Percentiles rank a stretch among this genome's conserved stretches.
phyloP scores from a whole-genome alignment of 345 rosid genomes.

The Erucastrum elatum region DNA sequence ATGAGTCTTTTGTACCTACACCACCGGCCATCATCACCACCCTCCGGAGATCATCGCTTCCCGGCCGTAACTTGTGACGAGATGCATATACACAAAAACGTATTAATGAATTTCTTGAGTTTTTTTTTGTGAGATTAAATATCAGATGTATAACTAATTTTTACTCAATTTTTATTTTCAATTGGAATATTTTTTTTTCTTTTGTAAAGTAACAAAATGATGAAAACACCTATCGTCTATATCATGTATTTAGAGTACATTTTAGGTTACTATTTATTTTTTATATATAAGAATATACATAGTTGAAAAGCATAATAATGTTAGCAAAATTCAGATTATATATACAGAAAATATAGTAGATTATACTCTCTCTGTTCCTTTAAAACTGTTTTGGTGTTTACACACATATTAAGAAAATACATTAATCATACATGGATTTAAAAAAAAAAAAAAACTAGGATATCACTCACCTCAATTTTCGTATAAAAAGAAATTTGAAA shows the following conservation, averaged over 20 bases:
- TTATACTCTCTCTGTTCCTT: not conserved
- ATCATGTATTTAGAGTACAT: not conserved
- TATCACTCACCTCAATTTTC: too few relatives aligned
- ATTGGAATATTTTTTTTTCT: not conserved
- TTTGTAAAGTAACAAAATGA: not conserved
- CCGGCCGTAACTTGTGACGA: constrained; percentile 23
- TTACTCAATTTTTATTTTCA: not conserved
- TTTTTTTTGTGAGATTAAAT: constrained; percentile 1
- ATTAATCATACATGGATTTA: too few relatives aligned
- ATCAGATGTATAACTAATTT: constrained; percentile 7
- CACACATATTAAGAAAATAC: too few relatives aligned
- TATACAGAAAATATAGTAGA: not conserved
- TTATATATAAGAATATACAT: too few relatives aligned
- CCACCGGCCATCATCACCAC: constrained; percentile 73
- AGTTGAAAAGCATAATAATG: not conserved
- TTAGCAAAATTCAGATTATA: not conserved
- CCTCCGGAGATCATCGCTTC: constrained; percentile 15
- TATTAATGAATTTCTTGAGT: constrained; percentile 7
- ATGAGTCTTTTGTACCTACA: constrained; percentile 54
- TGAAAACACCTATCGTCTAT: not conserved
- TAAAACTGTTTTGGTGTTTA: too few relatives aligned
- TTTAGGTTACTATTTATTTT: not conserved
- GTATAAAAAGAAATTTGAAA: too few relatives aligned
- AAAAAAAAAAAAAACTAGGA: too few relatives aligned
- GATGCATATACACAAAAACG: not conserved